Evolutionary conservation across 179 eudicot species (phyloP), one percentile per base, ranked within the genome.

Genomic region (Nepenthes alata): DNA sequence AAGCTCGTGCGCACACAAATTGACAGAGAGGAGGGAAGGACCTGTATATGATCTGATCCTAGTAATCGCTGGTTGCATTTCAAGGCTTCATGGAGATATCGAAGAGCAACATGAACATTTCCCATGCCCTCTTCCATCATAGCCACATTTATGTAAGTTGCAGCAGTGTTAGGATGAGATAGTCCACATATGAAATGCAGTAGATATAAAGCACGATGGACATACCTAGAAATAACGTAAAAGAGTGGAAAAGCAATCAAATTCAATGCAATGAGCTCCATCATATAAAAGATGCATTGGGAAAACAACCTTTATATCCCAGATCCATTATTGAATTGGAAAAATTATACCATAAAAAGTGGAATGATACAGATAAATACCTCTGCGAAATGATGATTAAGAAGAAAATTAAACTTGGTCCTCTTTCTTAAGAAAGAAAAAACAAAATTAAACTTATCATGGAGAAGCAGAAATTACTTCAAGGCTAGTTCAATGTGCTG

Each of bases 111-210:
- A 63, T 89, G 88, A 71, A 80, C 97, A 70, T 93, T 93, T 61
- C 98, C 98, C 96, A 93, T 93, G 58, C 97, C 96, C 78, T 89
- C 98, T 78, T 93, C 98, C 98, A 93, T 93, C 98, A 93, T 93
- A 62, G 98, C 98, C 55, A 93, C 86, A 54, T 93, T 93, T 50
- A 93, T 93, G 65, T 93, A 93, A 50, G 98, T 93, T 66, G 98
- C 98, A 58, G 97, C 98, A 37, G 96, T 93, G 75, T 93, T 93
- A 44, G 98, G 98, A 66, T 93, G 98, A 55, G 98, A 89, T 25
- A 93, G 77, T 49, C 98, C 98, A 68, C 98, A 93, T 8, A 93
- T 93, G 70, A 93, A 93, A 65, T 93, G 89, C 45, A 93, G 95
- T 66, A 93, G 88, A 77, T 75, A 83, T 51, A 89, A 74, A 41